Evolutionary conservation across 257 asterid species (phyloP).

Genomic region (Vinca minor): DNA sequence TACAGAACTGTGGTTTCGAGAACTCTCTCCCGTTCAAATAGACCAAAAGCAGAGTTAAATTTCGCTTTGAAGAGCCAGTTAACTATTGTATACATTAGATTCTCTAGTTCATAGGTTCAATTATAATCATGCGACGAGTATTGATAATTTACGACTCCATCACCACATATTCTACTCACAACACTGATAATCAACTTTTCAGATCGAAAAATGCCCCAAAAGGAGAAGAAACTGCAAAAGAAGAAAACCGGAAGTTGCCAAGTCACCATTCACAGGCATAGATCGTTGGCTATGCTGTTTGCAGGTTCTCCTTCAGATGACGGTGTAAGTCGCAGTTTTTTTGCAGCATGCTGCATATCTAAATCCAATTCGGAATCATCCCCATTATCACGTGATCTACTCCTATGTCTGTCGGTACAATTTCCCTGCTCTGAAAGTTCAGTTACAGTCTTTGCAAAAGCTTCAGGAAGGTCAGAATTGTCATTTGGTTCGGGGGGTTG

Average conservation of each 20-base stretch:
- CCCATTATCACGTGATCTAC: background rate
- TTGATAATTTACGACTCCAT: background rate
- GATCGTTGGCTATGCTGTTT: conserved; percentile 25
- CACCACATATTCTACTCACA: conserved; percentile 12
- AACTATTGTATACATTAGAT: background rate
- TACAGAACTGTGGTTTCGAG: background rate
- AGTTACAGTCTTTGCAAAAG: conserved; percentile 13
- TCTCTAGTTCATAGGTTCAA: background rate
- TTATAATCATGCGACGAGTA: too few species aligned
- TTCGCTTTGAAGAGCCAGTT: background rate
- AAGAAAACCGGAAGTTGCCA: too few species aligned
- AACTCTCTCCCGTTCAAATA: background rate
- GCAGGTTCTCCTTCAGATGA: conserved; percentile 25
- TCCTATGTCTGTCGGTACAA: conserved; percentile 6
- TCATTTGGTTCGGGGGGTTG: conserved; percentile 16
- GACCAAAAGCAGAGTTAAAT: background rate
- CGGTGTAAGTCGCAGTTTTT: conserved; percentile 41
- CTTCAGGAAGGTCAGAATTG: conserved; percentile 8
- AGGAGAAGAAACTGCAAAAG: background rate
- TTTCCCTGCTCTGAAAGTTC: conserved; percentile 18
- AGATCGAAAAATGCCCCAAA: background rate
- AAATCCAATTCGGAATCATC: conserved; percentile 20
- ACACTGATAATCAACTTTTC: background rate
- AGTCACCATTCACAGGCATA: conserved; percentile 29
- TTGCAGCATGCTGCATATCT: conserved; percentile 36